A percentile compares a stretch with the other conserved stretches of the same genome.
Evolutionary conservation across 306 rosid species (phyloP).

Genomic region (Ammopiptanthus mongolicus): DNA sequence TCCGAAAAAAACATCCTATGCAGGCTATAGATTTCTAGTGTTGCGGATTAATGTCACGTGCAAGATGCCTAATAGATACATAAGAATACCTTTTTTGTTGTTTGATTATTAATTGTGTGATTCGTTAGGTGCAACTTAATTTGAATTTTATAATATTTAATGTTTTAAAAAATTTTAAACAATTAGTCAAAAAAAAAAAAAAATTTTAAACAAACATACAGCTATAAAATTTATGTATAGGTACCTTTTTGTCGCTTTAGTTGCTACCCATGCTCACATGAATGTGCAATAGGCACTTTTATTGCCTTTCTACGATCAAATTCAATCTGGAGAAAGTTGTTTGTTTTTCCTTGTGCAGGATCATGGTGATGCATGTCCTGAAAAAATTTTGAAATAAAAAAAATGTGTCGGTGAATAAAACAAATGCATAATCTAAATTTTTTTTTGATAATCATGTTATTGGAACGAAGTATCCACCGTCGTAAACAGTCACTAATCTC

Average conservation of each 20-base stretch:
- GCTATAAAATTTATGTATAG: slow-evolving; percentile 7
- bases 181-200: too few species aligned
- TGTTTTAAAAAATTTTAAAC: too few species aligned
- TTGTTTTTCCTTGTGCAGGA: background rate
- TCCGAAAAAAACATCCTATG: background rate
- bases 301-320: background rate
- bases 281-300: background rate
- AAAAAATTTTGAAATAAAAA: background rate
- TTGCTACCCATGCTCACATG: background rate
- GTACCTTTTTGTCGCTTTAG: slow-evolving; percentile 7
- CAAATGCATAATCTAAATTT: too few species aligned
- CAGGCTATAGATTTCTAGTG: background rate
- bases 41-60: background rate
- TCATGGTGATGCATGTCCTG: background rate
- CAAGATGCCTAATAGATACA: background rate
- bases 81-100: background rate
- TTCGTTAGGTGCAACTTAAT: background rate
- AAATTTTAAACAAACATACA: background rate
- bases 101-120: background rate
- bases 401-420: slow-evolving; percentile 18
- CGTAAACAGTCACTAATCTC: too few species aligned
- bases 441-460: too few species aligned
- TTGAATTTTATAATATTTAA: background rate
- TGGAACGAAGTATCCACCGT: too few species aligned
- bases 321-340: slow-evolving; percentile 8